Conservation (phyloP, 2,329 filamentous ascomycete species). For the Zasmidium angulare region DNA sequence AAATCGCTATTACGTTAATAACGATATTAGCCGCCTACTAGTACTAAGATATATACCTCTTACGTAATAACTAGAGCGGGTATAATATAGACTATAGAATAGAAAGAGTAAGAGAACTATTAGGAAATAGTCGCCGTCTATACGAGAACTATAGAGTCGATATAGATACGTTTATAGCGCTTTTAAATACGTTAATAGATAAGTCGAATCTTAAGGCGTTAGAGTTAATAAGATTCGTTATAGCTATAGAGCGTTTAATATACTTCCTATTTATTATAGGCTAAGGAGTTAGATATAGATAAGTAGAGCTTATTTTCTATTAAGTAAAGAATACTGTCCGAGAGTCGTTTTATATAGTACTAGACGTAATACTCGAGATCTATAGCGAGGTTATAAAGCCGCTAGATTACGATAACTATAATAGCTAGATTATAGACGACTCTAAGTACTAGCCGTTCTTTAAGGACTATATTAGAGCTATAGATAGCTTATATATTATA, state of each 20-base stretch:
- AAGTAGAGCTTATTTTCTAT: background rate
- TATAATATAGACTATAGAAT: too few species aligned
- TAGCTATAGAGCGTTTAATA: background rate
- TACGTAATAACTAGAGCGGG: too few species aligned
- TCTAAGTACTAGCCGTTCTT: background rate
- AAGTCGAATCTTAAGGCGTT: too few species aligned
- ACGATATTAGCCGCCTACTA: too few species aligned
- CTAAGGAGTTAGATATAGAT: background rate
- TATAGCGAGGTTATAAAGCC: background rate
- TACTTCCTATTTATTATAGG: background rate
- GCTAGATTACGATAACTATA: background rate
- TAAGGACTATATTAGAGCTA: conserved; percentile 1
- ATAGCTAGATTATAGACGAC: background rate
- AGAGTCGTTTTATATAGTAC: background rate
- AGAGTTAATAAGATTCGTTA: background rate
- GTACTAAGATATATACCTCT: too few species aligned
- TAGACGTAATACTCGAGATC: background rate
- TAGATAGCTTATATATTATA: conserved; percentile 1
- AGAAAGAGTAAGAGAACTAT: too few species aligned
- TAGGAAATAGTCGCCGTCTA: too few species aligned
- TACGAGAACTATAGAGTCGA: background rate
- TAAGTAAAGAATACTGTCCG: background rate
- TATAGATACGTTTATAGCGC: background rate
- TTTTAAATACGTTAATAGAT: background rate
- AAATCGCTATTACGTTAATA: too few species aligned